Evolutionary conservation across 2,329 filamentous ascomycete species (phyloP).

Genomic region (Aspergillus fumigatus): DNA sequence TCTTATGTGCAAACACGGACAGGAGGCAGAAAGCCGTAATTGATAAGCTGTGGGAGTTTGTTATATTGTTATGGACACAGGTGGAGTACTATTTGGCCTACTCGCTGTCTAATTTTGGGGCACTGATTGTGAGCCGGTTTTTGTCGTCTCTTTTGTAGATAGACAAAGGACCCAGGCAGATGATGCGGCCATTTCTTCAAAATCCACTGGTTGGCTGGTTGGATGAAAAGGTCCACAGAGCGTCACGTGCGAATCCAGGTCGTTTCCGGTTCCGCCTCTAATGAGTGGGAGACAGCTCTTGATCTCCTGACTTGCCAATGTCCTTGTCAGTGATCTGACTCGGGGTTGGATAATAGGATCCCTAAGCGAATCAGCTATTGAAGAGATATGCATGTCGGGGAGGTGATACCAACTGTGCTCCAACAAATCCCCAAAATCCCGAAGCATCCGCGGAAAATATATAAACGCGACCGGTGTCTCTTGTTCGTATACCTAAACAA

Average conservation of each 20-base stretch:
- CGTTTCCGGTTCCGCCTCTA: too few species aligned
- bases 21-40: background rate
- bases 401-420: conserved; percentile 2
- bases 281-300: background rate
- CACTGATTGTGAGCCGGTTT: too few species aligned
- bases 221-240: too few species aligned
- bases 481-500: conserved; percentile 11
- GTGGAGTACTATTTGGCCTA: background rate
- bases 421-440: conserved; percentile 6
- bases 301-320: background rate
- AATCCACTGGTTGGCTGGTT: too few species aligned
- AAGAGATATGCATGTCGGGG: background rate
- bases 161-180: too few species aligned
- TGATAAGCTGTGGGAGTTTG: background rate
- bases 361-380: background rate
- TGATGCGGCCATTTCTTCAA: too few species aligned
- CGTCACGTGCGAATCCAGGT: too few species aligned
- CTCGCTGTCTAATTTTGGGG: background rate
- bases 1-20: background rate
- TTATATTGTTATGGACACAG: background rate
- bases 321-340: background rate
- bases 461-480: conserved; percentile 6
- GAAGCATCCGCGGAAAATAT: conserved; percentile 8
- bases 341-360: conserved; percentile 4
- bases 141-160: too few species aligned